Base-by-base conservation (phyloP, 129 eudicot species). In the Saussurea involucrata region DNA sequence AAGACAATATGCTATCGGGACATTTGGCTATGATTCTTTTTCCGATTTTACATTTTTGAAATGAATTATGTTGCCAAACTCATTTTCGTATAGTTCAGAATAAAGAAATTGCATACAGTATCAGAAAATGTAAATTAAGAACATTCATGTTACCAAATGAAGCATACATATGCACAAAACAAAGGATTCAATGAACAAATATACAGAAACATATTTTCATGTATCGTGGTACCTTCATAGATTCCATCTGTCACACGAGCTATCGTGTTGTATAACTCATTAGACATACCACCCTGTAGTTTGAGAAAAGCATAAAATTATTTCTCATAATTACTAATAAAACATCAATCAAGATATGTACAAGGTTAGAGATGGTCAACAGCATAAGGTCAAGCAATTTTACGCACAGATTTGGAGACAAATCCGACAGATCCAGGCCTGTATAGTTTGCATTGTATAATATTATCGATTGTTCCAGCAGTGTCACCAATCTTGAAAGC, bases 371-470 rank as follows among this genome's bases (percentile, higher is more conserved):
- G 24, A 29, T 66, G 53, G 37, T 46, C 37, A 78, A 63, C 66
- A 36, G 29, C 46, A 63, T 74, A 36, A 1, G 31, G 37, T 58
- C 71, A 74, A 68, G 4, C 64, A 82, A 13, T 71, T 80, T 46
- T 71, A 90, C 98, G 22, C 75, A 95, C 99, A 63, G 97, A 95
- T 90, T 95, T 95, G 73, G 99, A 95, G 66, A 95, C 99, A 63
- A 95, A 95, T 72, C 99, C 99, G 67, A 95, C 99, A 55, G 95
- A 95, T 71, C 99, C 99, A 88, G 97, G 97, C 81, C 99, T 90
- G 86, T 95, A 95, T 64, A 95, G 84, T 87, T 95, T 95, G 99
- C 97, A 89, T 46, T 95, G 97, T 63, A 92, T 88, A 34, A 95
- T 95, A 60, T 95, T 95, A 80, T 92, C 99, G 37, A 90, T 85